phyloP scores from a whole-genome alignment of 257 asterid genomes.

The Solanum lycopersicoides region DNA sequence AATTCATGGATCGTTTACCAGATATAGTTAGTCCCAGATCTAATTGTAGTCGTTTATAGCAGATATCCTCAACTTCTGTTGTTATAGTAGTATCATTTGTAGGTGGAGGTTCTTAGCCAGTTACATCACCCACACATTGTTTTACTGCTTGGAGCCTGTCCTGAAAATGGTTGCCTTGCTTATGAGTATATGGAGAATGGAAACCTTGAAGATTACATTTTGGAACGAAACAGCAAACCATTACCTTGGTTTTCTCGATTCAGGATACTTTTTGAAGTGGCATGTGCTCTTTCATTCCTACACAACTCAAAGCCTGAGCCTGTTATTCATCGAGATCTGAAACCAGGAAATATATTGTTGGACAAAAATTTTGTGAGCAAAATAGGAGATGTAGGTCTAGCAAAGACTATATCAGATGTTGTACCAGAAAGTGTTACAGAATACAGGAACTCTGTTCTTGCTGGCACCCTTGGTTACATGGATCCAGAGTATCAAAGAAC shows the following conservation, averaged over 20 bases:
- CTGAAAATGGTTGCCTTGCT: slow-evolving; percentile 66
- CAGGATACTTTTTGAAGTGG: slow-evolving; percentile 71
- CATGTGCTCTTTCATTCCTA: slow-evolving; percentile 81
- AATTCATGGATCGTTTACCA: background rate
- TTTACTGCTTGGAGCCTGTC: slow-evolving; percentile 81
- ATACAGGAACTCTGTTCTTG: slow-evolving; percentile 58
- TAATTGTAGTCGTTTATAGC: background rate
- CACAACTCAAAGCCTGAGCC: slow-evolving; percentile 80
- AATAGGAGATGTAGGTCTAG: slow-evolving; percentile 86
- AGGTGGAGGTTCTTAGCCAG: slow-evolving; percentile 87
- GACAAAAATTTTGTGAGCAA: slow-evolving; percentile 57
- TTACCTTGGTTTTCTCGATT: slow-evolving; percentile 74
- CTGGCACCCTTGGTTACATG: slow-evolving; percentile 78
- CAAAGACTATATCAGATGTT: slow-evolving; percentile 49
- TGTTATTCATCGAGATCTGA: slow-evolving; percentile 76
- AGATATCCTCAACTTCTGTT: background rate
- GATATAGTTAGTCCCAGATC: background rate
- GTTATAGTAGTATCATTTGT: slow-evolving; percentile 4
- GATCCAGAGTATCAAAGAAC: slow-evolving; percentile 92
- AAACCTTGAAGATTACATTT: slow-evolving; percentile 58
- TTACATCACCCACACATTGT: slow-evolving; percentile 74
- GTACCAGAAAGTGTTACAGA: slow-evolving; percentile 76
- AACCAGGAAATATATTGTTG: slow-evolving; percentile 80
- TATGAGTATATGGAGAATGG: slow-evolving; percentile 89
- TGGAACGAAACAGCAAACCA: slow-evolving; percentile 21